Base-by-base conservation (phyloP, 805 yeast genomes). In the Alloascoidea africana region DNA sequence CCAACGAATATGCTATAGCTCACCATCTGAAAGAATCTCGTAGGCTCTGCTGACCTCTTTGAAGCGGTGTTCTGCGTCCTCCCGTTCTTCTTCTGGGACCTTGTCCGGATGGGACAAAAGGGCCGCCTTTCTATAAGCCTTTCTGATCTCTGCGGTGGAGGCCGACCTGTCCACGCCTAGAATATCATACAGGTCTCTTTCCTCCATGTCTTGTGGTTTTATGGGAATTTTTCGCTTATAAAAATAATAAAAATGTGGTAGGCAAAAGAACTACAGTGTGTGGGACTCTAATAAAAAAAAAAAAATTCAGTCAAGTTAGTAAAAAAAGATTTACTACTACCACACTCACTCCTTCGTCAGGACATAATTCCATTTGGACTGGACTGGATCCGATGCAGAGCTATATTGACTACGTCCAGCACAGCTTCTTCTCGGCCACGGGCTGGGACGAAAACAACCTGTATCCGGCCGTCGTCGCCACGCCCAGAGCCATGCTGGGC, bases 41-140 rank as follows among this genome's bases (percentile, higher is more conserved):
- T 89, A 89, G 0, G 97, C 97, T 42, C 78, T 80, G 14, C 78
- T 69, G 40, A 89, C 71, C 47, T 79, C 87, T 54, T 89, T 89
- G 58, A 89, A 89, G 51, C 67, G 70, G 43, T 68, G 61, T 55
- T 85, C 96, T 2, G 94, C 81, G 14, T 62, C 70, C 13, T 65
- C 77, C 41, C 91, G 63, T 16, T 73, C 73, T 5, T 70, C 73
- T 45, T 74, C 83, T 0, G 72, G 53, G 1, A 73, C 86, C 53
- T 91, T 89, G 55, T 89, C 97, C 0, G 97, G 97, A 56, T 89
- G 97, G 48, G 76, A 72, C 42, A 65, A 62, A 32, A 89, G 64
- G 6, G 97, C 97, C 36, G 85, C 66, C 47, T 76, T 80, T 45
- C 93, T 68, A 57, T 84, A 89, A 0, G 96, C 94, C 54, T 71